These are phyloP conservation scores for Boletus reticuloceps DNA, from an alignment of 768 basidiomycete species.

Conservation along the genomic window DNA sequence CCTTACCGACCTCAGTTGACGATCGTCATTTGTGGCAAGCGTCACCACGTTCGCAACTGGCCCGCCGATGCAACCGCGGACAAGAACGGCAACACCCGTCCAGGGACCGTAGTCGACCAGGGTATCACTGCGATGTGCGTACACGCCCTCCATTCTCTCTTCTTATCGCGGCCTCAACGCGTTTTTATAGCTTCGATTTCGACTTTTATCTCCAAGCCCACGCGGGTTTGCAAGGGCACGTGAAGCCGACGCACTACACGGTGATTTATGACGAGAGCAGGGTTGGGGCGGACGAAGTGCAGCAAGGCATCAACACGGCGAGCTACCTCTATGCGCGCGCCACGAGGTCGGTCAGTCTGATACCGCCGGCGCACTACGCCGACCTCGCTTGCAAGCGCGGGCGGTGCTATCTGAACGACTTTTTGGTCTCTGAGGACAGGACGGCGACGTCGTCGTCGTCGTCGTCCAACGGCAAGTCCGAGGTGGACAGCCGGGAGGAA, in stretches of 20 bases:
- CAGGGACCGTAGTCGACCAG: slow-evolving; percentile 79
- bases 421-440: slow-evolving; percentile 56
- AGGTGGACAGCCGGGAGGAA: slow-evolving; percentile 29
- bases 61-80: slow-evolving; percentile 51
- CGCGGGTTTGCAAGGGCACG: slow-evolving; percentile 67
- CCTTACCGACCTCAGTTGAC: slow-evolving; percentile 62
- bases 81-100: slow-evolving; percentile 70
- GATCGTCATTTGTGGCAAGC: slow-evolving; percentile 81
- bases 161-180: background rate
- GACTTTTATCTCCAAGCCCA: slow-evolving; percentile 75
- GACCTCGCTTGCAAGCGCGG: slow-evolving; percentile 83
- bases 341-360: slow-evolving; percentile 78
- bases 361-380: slow-evolving; percentile 79
- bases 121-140: slow-evolving; percentile 70
- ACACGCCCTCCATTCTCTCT: background rate
- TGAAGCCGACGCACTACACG: slow-evolving; percentile 74
- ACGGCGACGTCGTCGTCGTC: slow-evolving; percentile 31
- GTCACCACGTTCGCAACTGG: slow-evolving; percentile 57
- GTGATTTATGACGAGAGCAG: slow-evolving; percentile 76
- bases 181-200: slow-evolving; percentile 51
- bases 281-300: slow-evolving; percentile 68
- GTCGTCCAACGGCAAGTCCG: slow-evolving; percentile 33
- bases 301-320: slow-evolving; percentile 65
- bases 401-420: slow-evolving; percentile 70
- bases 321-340: slow-evolving; percentile 81